Percentiles rank a stretch among this genome's conserved stretches.
These are phyloP conservation scores for Xylariales sp. DNA, from an alignment of 2,329 filamentous ascomycete species.

Conservation along the genomic window DNA sequence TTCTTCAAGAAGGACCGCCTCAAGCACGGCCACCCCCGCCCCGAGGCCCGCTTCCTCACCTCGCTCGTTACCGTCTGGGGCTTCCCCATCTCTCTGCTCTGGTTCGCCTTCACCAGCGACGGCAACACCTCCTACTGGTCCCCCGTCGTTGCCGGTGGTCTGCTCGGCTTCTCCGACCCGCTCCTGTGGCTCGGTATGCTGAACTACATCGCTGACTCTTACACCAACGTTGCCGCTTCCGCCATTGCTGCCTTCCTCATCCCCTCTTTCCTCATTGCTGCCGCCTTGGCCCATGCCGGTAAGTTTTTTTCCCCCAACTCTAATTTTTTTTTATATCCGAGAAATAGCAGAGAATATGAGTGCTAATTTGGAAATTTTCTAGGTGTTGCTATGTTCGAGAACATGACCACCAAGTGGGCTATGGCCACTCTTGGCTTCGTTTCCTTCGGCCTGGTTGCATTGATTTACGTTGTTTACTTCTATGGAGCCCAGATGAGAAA, in stretches of 20 bases:
- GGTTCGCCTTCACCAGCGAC: conserved; percentile 37
- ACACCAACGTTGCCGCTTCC: conserved; percentile 34
- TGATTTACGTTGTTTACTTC: conserved; percentile 37
- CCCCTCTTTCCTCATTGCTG: conserved; percentile 35
- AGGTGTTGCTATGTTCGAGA: conserved; percentile 29
- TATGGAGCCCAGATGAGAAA: conserved; percentile 28
- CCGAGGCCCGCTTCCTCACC: conserved; percentile 35
- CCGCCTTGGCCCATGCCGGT: conserved; percentile 33
- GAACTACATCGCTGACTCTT: conserved; percentile 37
- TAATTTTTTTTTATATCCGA: background rate
- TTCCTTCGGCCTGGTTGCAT: conserved; percentile 30
- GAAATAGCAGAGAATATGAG: background rate
- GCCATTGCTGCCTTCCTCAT: conserved; percentile 38
- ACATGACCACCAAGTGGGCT: conserved; percentile 33
- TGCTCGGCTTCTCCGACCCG: conserved; percentile 35
- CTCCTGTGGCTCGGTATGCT: conserved; percentile 38
- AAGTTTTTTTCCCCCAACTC: too few species aligned
- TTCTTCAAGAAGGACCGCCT: conserved; percentile 32
- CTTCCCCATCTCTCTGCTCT: conserved; percentile 35
- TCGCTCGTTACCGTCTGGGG: conserved; percentile 37
- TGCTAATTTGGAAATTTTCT: conserved; percentile 8
- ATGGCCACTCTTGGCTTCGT: conserved; percentile 35
- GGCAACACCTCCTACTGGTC: conserved; percentile 34
- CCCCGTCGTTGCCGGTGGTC: conserved; percentile 31
- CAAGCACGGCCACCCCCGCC: conserved; percentile 26